Evolutionary conservation across 2,329 filamentous ascomycete genomes (phyloP), one percentile per base, ranked within the genome.

Genomic region (Hypoxylon sp.): DNA sequence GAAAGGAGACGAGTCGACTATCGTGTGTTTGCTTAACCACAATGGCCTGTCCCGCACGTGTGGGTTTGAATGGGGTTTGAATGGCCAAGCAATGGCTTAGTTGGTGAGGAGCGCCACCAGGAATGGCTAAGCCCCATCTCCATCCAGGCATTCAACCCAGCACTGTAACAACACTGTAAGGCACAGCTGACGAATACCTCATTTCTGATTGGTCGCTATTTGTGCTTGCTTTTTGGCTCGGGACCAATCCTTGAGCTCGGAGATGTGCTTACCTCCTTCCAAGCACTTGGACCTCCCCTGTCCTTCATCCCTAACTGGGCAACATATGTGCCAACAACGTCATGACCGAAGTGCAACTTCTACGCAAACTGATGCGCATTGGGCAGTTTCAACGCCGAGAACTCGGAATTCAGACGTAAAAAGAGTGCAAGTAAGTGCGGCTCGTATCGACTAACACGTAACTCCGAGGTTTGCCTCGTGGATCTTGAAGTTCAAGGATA

Each of bases 51-150:
- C 15, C 39, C 60, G 60, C 68, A 71, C 68, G 68, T 71, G 68
- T 37, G 48, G 31, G 8, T 17, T 58, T 59, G 37, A 60, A 63
- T 47, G 68, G 48, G 31, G 8, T 17, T 58, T 59, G 37, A 60
- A 63, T 47, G 68, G 66, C 56, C 60, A 69, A 69, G 66, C 48
- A 62, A 62, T 69, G 66, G 62, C 35, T 50, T 53, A 13, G 39
- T 35, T 58, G 32, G 13, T 44, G 37, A 55, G 21, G 32, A 39
- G 42, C 46, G 60, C 56, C 47, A 60, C 32, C 27, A n/a, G 46
- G 53, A 44, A 58, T 21, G 17, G 31, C 19, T 37, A 32, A 51
- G 21, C 58, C 37, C 50, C 52, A 35, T 60, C 24, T 46, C 15
- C 39, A 17, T 19, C 7, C 11, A 35, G 31, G 31, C 11, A 35